phyloP scores from a whole-genome alignment of 2,329 filamentous ascomycete genomes.

The Aureobasidium sp. region DNA sequence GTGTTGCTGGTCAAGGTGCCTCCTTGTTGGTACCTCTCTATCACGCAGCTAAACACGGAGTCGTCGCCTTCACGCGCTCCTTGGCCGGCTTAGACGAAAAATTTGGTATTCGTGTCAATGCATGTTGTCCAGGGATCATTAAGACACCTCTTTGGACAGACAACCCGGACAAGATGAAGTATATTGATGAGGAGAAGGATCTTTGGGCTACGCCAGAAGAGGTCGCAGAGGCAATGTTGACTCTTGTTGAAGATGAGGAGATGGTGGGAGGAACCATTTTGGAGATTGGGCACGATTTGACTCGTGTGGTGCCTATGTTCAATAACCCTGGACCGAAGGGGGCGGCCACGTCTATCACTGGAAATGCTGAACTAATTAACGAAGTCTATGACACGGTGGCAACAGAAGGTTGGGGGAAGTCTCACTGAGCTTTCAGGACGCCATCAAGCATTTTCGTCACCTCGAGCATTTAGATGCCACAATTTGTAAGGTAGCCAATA shows the following conservation, averaged over 20 bases:
- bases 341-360: not conserved
- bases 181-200: conserved; percentile 36
- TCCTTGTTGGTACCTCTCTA: conserved; percentile 35
- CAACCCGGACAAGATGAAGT: conserved; percentile 50
- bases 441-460: not conserved
- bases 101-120: conserved; percentile 49
- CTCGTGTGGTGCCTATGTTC: conserved; percentile 41
- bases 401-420: not conserved
- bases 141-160: conserved; percentile 56
- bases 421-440: not conserved
- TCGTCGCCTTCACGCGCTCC: conserved; percentile 41
- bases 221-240: conserved; percentile 51
- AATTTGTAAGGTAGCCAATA: too few species aligned
- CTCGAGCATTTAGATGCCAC: not conserved
- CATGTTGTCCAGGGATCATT: conserved; percentile 52
- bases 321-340: conserved; percentile 45
- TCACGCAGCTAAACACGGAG: conserved; percentile 36
- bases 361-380: not conserved
- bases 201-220: conserved; percentile 53
- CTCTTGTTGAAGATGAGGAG: conserved; percentile 43
- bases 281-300: conserved; percentile 46
- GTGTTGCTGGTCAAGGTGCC: conserved; percentile 35
- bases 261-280: conserved; percentile 45
- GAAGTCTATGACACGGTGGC: not conserved
- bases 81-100: conserved; percentile 40